Conservation (phyloP, 1,284 basidiomycete species). For the Cutaneotrichosporon daszewskae region DNA sequence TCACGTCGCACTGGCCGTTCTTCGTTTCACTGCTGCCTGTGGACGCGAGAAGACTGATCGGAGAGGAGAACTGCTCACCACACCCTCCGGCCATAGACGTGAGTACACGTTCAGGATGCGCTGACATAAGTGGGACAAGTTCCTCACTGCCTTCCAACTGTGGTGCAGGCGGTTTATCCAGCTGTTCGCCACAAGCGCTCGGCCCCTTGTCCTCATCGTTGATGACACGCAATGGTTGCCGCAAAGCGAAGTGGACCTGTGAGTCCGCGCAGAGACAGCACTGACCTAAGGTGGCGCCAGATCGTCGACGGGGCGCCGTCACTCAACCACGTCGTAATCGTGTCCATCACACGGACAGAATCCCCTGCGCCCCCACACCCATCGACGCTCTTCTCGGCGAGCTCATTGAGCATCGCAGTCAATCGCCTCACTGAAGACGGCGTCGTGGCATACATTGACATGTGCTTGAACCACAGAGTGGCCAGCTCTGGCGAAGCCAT, state of each 20-base stretch:
- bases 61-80: constrained; percentile 3
- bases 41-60: constrained; percentile 26
- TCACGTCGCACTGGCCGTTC: constrained; percentile 26
- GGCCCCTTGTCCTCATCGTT: constrained; percentile 37
- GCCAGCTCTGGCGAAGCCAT: constrained; percentile 13
- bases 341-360: constrained; percentile 17
- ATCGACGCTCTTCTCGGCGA: constrained; percentile 2
- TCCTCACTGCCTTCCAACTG: constrained; percentile 23
- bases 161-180: constrained; percentile 34
- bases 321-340: constrained; percentile 25
- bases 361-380: neutral
- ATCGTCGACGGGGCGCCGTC: constrained; percentile 18
- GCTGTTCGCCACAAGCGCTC: constrained; percentile 29
- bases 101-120: neutral
- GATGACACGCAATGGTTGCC: constrained; percentile 44
- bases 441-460: constrained; percentile 17
- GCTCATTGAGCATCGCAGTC: constrained; percentile 12
- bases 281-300: constrained; percentile 17
- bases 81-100: constrained; percentile 15
- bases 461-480: constrained; percentile 21
- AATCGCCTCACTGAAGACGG: constrained; percentile 24
- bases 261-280: constrained; percentile 3
- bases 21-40: constrained; percentile 31
- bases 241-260: constrained; percentile 27
- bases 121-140: constrained; percentile 24